Evolutionary conservation across 495 filamentous ascomycete species (phyloP).

Genomic region (Amorphotheca resinae): DNA sequence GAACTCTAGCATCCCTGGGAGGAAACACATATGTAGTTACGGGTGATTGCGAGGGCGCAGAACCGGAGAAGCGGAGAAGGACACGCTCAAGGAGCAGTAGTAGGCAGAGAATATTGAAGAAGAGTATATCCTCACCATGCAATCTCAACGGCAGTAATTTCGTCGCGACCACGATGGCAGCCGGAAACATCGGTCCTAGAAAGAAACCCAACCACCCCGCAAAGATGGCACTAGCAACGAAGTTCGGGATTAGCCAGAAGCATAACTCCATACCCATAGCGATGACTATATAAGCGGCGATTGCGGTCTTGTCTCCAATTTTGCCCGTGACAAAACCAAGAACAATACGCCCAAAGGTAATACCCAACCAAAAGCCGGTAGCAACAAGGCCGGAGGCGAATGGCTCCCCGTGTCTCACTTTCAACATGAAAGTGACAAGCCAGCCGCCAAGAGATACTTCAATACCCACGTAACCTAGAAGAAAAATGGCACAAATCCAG

Average conservation of each 20-base stretch:
- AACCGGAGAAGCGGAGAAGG: no score
- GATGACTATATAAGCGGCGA: slow-evolving; percentile 46
- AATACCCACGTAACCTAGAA: slow-evolving; percentile 71
- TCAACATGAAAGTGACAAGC: slow-evolving; percentile 79
- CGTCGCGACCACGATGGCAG: slow-evolving; percentile 64
- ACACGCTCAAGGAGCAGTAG: no score
- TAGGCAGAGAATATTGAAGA: no score
- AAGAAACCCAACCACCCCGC: slow-evolving; percentile 68
- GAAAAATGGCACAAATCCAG: slow-evolving; percentile 66
- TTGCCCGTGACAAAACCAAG: slow-evolving; percentile 55
- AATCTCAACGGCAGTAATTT: slow-evolving; percentile 67
- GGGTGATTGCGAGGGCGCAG: no score
- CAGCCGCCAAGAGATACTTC: slow-evolving; percentile 81
- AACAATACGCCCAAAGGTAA: slow-evolving; percentile 62
- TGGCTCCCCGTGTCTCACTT: slow-evolving; percentile 56
- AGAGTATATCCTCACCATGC: no score
- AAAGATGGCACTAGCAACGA: slow-evolving; percentile 59
- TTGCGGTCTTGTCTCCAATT: slow-evolving; percentile 60
- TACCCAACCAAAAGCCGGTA: slow-evolving; percentile 74
- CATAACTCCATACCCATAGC: slow-evolving; percentile 59
- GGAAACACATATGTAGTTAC: no score
- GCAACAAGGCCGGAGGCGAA: slow-evolving; percentile 66
- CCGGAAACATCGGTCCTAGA: slow-evolving; percentile 71
- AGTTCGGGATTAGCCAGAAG: slow-evolving; percentile 72
- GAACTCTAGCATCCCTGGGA: no score